These are phyloP conservation scores for Auxenochlorella pyrenoidosa DNA, from an alignment of 139 green algal genomes.

Conservation along the genomic window DNA sequence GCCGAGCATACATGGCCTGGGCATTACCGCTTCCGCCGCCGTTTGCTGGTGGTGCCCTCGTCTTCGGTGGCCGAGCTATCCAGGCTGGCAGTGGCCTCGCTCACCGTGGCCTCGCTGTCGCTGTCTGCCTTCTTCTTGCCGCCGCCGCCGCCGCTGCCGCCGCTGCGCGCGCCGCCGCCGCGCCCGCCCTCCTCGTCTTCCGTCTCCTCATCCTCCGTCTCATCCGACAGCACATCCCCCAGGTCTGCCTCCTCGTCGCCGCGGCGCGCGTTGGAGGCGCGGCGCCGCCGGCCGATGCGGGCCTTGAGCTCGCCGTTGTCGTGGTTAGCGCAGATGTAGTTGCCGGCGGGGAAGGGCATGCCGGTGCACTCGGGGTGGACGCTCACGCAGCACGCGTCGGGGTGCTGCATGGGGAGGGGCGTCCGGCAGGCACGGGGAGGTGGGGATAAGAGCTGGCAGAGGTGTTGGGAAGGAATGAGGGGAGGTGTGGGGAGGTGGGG, in stretches of 20 bases:
- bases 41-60: slow-evolving; percentile 12
- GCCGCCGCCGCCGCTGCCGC: background rate
- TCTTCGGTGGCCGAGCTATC: slow-evolving; percentile 32
- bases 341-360: slow-evolving; percentile 19
- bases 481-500: no score
- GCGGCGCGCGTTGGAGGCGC: background rate
- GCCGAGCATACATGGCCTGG: background rate
- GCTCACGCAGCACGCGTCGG: slow-evolving; percentile 43
- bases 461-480: no score
- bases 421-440: background rate
- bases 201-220: slow-evolving; percentile 4
- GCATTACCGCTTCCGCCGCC: slow-evolving; percentile 14
- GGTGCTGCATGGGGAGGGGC: slow-evolving; percentile 23
- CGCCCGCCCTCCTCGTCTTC: slow-evolving; percentile 10
- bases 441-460: no score
- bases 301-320: slow-evolving; percentile 45
- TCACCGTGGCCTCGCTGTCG: slow-evolving; percentile 33
- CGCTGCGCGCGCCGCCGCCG: background rate
- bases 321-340: slow-evolving; percentile 53
- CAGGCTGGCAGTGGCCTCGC: slow-evolving; percentile 8
- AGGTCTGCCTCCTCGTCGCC: slow-evolving; percentile 10
- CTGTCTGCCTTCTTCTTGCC: background rate
- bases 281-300: slow-evolving; percentile 39
- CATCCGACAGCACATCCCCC: background rate
- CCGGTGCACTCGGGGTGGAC: slow-evolving; percentile 50